Base-by-base conservation (phyloP, 2,329 filamentous ascomycete species). In the Dactylellina cionopaga region DNA sequence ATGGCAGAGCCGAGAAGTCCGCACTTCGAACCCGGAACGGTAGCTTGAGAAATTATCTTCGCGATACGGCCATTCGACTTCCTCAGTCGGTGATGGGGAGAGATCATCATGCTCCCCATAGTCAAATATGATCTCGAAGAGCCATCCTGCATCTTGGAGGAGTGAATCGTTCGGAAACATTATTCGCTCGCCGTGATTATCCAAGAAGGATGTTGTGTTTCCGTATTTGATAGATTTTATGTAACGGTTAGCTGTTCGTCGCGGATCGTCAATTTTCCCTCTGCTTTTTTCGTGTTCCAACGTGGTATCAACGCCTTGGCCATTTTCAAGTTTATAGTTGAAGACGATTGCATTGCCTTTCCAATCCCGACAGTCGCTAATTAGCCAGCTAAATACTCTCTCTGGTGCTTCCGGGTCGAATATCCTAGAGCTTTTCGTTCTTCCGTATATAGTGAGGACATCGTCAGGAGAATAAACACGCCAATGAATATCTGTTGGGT, bases 71-170 rank as follows among this genome's bases (percentile, higher is more conserved):
- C 79, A 80, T 1, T 29, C 15, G 1, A 31, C 5, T 2, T 9
- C 29, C 10, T 76, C 76, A 0, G 4, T 2, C 3, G 75, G 54
- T 0, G 15, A 73, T 15, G 78, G 78, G 3, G 22, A n/a, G 1
- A 52, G 33, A 3, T 6, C 1, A 52, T 77, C 69, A 49, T 81
- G 79, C 15, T 81, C 79, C 6, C 79, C 80, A 44, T 80, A 80
- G 72, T 80, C 80, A 27, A 81, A 77, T 2, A 80, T 77, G 1
- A 80, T 47, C 37, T 79, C 72, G 55, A 80, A 81, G 37, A 78
- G 51, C 78, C 79, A 81, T 15, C 15, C n/a, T 5, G 39, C 24
- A 3, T 15, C 10, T 27, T 15, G 17, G 25, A 24, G 17, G n/a
- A n/a, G n/a, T n/a, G n/a, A n/a, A 3, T 19, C 17, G 19, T 35